Conservation (phyloP, 495 filamentous ascomycete species). For the Aspergillus carlsbadensis region DNA sequence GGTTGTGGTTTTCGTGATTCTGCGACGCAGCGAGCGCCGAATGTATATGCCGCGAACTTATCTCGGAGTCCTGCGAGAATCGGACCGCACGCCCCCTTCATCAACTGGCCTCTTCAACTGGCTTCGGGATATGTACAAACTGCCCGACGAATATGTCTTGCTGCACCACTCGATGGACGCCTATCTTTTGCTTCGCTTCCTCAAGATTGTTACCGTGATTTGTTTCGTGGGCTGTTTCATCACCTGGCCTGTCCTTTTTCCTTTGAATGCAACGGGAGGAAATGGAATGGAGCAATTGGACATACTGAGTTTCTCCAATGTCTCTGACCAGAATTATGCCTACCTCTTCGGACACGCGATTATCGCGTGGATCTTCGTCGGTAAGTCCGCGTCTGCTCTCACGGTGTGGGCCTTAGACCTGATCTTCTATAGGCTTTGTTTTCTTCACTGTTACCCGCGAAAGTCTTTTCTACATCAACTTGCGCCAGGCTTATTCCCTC, state of each 20-base stretch:
- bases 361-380: slow-evolving; percentile 73
- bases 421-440: slow-evolving; percentile 58
- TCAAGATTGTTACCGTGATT: slow-evolving; percentile 69
- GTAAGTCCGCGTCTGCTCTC: slow-evolving; percentile 25
- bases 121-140: slow-evolving; percentile 71
- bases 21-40: slow-evolving; percentile 69
- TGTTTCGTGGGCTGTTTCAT: slow-evolving; percentile 78
- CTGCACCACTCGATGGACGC: slow-evolving; percentile 88
- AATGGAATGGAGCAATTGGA: slow-evolving; percentile 65
- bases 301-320: slow-evolving; percentile 74
- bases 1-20: slow-evolving; percentile 68
- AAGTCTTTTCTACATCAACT: slow-evolving; percentile 89
- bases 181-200: slow-evolving; percentile 82
- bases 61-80: slow-evolving; percentile 66
- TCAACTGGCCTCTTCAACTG: slow-evolving; percentile 73
- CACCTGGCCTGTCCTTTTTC: slow-evolving; percentile 83
- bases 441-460: slow-evolving; percentile 89
- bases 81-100: slow-evolving; percentile 65
- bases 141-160: slow-evolving; percentile 80
- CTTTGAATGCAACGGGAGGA: slow-evolving; percentile 76
- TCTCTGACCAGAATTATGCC: slow-evolving; percentile 49
- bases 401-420: not conserved
- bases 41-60: slow-evolving; percentile 90
- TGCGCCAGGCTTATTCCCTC: slow-evolving; percentile 91
- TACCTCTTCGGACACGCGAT: slow-evolving; percentile 79